phyloP scores from a whole-genome alignment of 2,329 filamentous ascomycete species.

The Pyrenophora teres region DNA sequence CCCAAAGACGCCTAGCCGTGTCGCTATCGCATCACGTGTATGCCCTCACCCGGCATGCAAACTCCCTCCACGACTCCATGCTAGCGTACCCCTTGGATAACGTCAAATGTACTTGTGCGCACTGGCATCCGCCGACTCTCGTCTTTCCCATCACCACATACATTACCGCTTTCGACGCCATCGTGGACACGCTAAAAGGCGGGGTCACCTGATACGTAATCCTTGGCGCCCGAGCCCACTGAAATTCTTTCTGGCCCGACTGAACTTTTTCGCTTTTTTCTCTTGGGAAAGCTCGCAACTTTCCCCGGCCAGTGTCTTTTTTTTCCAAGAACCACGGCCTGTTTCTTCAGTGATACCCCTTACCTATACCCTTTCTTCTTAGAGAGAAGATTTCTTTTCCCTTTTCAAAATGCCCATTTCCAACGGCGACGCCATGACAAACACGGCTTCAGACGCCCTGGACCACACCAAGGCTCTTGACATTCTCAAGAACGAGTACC shows the following conservation, averaged over 20 bases:
- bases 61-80: background rate
- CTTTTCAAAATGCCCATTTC: constrained; percentile 69
- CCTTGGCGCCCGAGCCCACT: constrained; percentile 22
- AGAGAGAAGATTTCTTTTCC: constrained; percentile 33
- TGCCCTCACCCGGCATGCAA: no score
- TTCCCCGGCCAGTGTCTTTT: constrained; percentile 59
- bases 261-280: constrained; percentile 40
- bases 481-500: constrained; percentile 76
- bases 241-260: constrained; percentile 28
- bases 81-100: constrained; percentile 2
- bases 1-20: no score
- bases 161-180: constrained; percentile 7
- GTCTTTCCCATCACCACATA: background rate
- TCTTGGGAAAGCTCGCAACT: constrained; percentile 57
- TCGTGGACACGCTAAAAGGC: constrained; percentile 19
- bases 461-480: constrained; percentile 79
- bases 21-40: no score
- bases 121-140: background rate
- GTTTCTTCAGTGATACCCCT: constrained; percentile 31
- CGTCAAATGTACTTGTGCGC: background rate
- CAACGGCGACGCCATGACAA: constrained; percentile 65
- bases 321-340: constrained; percentile 39
- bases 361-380: constrained; percentile 26
- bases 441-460: constrained; percentile 62
- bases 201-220: constrained; percentile 19